A percentile compares a stretch with the other conserved stretches of the same genome.
Evolutionary conservation across 2,329 filamentous ascomycete genomes (phyloP).

Genomic region (Alternaria gansuensis): DNA sequence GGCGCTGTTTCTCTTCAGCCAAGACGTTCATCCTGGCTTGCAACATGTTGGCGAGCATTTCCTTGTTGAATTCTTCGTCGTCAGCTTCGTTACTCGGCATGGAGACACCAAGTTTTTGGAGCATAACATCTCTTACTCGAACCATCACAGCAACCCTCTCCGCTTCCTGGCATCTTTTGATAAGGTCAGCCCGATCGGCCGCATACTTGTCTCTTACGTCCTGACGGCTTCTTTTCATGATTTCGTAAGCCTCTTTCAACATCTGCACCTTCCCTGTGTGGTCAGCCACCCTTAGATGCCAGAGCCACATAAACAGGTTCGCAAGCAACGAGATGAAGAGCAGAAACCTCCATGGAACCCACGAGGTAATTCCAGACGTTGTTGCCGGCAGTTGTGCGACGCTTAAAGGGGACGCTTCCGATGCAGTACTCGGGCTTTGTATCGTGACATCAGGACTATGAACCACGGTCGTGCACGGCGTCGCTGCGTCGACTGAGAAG

Average conservation of each 20-base stretch:
- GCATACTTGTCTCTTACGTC: neutral
- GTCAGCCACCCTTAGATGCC: neutral
- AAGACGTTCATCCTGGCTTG: neutral
- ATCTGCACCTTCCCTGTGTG: neutral
- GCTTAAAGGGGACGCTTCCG: neutral
- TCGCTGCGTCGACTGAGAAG: neutral
- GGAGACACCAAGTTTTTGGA: conserved; percentile 3
- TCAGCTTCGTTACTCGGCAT: neutral
- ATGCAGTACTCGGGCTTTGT: neutral
- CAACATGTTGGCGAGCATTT: neutral
- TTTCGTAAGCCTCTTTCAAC: neutral
- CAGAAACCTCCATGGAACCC: neutral
- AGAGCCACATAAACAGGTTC: neutral
- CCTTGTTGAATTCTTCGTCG: neutral
- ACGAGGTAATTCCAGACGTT: neutral
- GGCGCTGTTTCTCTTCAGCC: neutral
- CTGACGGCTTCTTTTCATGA: neutral
- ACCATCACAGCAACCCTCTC: neutral
- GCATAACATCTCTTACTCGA: neutral
- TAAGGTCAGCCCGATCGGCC: neutral
- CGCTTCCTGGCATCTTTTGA: neutral
- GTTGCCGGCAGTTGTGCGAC: neutral
- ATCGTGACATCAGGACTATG: neutral
- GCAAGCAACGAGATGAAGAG: neutral
- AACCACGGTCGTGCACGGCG: neutral